A percentile compares a stretch with the other conserved stretches of the same genome.
These are phyloP conservation scores for Ceratocystis diversiconidia DNA, from an alignment of 2,329 filamentous ascomycete species.

Conservation along the genomic window DNA sequence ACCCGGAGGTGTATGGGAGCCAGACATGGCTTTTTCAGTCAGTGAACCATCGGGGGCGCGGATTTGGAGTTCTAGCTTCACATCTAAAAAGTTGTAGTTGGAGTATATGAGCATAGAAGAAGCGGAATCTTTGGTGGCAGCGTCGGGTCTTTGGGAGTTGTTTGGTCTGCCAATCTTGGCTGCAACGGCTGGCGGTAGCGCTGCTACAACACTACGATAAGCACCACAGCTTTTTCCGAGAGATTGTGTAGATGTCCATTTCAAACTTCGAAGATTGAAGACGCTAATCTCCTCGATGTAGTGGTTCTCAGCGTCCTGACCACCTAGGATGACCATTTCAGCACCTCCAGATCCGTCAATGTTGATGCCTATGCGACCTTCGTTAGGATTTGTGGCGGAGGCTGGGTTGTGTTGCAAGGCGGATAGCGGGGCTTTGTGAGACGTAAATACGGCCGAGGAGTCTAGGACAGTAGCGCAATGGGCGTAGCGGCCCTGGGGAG, in stretches of 20 bases:
- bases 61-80: constrained; percentile 88
- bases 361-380: constrained; percentile 73
- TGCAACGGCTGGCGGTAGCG: constrained; percentile 53
- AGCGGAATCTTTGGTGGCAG: constrained; percentile 36
- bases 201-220: constrained; percentile 87
- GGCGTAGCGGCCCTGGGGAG: constrained; percentile 87
- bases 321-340: constrained; percentile 94
- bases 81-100: constrained; percentile 97
- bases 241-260: constrained; percentile 82
- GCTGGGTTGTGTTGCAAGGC: constrained; percentile 82
- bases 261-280: constrained; percentile 87
- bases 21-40: constrained; percentile 77
- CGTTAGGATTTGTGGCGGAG: constrained; percentile 59
- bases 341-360: constrained; percentile 85
- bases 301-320: constrained; percentile 93
- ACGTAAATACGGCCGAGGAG: constrained; percentile 76
- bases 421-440: constrained; percentile 66
- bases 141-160: constrained; percentile 18
- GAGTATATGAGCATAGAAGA: constrained; percentile 91
- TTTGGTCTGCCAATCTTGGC: constrained; percentile 52
- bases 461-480: constrained; percentile 89
- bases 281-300: constrained; percentile 99
- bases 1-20: constrained; percentile 74
- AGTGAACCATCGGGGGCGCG: constrained; percentile 70
- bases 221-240: constrained; percentile 89